These are phyloP conservation scores for Penicillium sp. DNA, from an alignment of 2,329 filamentous ascomycete species.

Conservation along the genomic window DNA sequence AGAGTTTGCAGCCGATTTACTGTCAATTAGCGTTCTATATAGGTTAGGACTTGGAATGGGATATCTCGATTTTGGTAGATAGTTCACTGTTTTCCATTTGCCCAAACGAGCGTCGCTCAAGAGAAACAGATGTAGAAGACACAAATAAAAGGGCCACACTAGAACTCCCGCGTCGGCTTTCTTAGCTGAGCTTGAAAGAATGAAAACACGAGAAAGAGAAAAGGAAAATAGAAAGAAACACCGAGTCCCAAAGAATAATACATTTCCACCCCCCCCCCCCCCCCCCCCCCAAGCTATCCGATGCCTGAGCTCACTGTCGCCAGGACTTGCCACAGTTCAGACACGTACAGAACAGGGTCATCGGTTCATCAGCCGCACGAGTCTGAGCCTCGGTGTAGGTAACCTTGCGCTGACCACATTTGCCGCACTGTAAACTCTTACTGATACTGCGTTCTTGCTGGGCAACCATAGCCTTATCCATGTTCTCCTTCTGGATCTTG, in stretches of 20 bases:
- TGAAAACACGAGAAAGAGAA: slow-evolving; percentile 3
- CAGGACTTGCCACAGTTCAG: slow-evolving; percentile 50
- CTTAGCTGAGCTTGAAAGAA: background rate
- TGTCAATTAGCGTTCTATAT: too few species aligned
- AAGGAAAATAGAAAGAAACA: slow-evolving; percentile 7
- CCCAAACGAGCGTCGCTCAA: background rate
- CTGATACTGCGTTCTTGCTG: slow-evolving; percentile 89
- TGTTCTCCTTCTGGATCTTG: slow-evolving; percentile 82
- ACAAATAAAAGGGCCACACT: background rate
- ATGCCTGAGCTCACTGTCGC: slow-evolving; percentile 34
- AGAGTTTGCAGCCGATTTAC: too few species aligned
- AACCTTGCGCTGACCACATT: slow-evolving; percentile 90
- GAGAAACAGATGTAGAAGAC: background rate
- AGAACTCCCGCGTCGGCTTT: slow-evolving; percentile 13
- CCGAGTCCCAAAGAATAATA: slow-evolving; percentile 16
- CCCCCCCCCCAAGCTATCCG: too few species aligned
- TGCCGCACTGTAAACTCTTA: slow-evolving; percentile 81
- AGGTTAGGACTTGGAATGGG: too few species aligned
- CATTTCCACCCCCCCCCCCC: slow-evolving; percentile 5
- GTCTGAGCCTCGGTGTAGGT: slow-evolving; percentile 97
- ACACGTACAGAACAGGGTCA: slow-evolving; percentile 51
- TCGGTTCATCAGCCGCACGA: slow-evolving; percentile 87
- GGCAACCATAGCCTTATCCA: slow-evolving; percentile 94
- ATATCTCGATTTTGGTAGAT: slow-evolving; percentile 3
- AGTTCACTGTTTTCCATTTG: background rate